Evolutionary conservation across 2,329 filamentous ascomycete genomes (phyloP), one percentile per base, ranked within the genome.

Genomic region (Aspergillus ibericus): DNA sequence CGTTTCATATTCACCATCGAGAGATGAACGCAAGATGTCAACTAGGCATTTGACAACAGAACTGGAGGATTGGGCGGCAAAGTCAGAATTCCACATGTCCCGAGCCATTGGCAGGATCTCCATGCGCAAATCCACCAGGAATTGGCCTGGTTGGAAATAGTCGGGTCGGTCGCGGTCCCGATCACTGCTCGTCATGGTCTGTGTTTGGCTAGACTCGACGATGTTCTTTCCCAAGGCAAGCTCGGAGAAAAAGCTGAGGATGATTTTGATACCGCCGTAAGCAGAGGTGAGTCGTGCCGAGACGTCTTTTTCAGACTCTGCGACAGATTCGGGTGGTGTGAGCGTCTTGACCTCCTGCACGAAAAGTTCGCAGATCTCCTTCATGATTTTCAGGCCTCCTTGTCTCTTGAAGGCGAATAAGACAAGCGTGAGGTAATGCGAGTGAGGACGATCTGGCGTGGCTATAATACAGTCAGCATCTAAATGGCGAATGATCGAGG

Each of bases 331-430:
- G 12, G 76, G 73, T 27, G 77, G 76, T 12, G 80, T 77, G 29
- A 83, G 75, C 5, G 73, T 71, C 59, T 81, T 80, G 29, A 85
- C 81, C 59, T 88, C 84, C 7, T 82, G 76, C 53, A 85, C 82
- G 66, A 96, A 95, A 16, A 84, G 81, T 40, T 85, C 80, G 9
- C 96, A 82, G 70, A 96, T 87, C 0, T 83, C 79, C 66, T 91
- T 92, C 60, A 98, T 78, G 5, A 86, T 82, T 8, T 87, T 83
- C 59, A 99, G 82, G 0, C 95, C 93, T 38, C 86, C 87, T 49
- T 87, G 84, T 59, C 91, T 88, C 73, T 93, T 93, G 79, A 99
- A 97, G 0, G 92, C 90, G 56, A 93, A 83, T 22, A 99, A 81
- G 35, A 98, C 88, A 27, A 95, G 83, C 44, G 92, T 89, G 61